A percentile compares a stretch with the other conserved stretches of the same genome.
Conservation (phyloP, 441 rosid species). For the Gossypium lobatum region DNA sequence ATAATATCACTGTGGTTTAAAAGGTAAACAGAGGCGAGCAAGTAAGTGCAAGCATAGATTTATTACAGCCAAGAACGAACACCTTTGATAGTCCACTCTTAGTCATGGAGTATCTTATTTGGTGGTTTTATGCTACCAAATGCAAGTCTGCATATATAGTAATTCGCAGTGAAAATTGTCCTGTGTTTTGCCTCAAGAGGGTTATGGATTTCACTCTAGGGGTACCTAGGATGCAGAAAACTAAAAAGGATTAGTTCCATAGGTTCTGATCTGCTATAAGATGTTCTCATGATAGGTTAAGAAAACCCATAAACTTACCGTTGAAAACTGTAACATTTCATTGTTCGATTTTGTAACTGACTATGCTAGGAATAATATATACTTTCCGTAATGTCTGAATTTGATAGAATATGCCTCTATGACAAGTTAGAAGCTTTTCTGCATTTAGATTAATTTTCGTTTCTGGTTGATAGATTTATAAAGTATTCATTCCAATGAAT, state of each 20-base stretch:
- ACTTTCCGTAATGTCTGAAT: background rate
- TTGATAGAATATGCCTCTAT: background rate
- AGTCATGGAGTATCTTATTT: too few relatives aligned
- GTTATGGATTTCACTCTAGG: too few relatives aligned
- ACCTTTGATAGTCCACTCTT: too few relatives aligned
- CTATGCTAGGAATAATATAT: background rate
- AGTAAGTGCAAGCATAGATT: background rate
- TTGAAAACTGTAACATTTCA: background rate
- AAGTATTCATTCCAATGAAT: background rate
- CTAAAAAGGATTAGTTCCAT: too few relatives aligned
- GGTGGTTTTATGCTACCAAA: too few relatives aligned
- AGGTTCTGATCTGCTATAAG: too few relatives aligned
- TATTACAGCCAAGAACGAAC: too few relatives aligned
- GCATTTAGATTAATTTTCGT: background rate
- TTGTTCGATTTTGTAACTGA: background rate
- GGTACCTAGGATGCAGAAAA: too few relatives aligned
- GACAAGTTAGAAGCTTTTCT: background rate
- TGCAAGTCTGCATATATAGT: too few relatives aligned
- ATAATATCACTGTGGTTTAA: background rate
- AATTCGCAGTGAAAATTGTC: too few relatives aligned
- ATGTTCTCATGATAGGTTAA: too few relatives aligned
- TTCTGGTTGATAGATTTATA: slow-evolving; percentile 2
- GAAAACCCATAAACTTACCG: background rate
- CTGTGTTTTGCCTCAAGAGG: too few relatives aligned
- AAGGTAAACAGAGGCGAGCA: background rate